These are phyloP conservation scores for Taphrina betulina DNA, from an alignment of 1,139 yeast species.

Conservation along the genomic window DNA sequence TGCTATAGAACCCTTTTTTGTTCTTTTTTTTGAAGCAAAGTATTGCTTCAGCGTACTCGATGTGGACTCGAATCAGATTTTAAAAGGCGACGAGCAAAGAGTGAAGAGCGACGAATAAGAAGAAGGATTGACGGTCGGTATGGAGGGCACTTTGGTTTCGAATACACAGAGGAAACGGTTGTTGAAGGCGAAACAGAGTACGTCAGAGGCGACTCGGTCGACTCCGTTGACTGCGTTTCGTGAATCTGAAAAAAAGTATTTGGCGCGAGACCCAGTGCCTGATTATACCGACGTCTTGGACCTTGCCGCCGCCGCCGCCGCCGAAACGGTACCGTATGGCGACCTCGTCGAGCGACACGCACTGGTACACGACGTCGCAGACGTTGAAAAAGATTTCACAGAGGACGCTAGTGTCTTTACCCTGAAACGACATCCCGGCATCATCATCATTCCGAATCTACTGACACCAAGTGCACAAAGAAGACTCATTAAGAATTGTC, in stretches of 20 bases:
- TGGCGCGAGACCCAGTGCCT: slow-evolving; percentile 18
- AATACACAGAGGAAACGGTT: neutral
- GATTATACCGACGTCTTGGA: slow-evolving; percentile 19
- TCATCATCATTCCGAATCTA: slow-evolving; percentile 11
- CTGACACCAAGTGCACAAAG: slow-evolving; percentile 7
- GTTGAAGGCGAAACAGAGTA: slow-evolving; percentile 2
- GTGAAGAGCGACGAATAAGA: no score
- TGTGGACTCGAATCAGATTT: no score
- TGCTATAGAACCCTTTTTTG: no score
- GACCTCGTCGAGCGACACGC: neutral
- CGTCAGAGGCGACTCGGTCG: slow-evolving; percentile 3
- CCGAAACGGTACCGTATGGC: no score
- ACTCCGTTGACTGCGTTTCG: no score
- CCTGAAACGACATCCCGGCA: slow-evolving; percentile 17
- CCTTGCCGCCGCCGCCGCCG: no score
- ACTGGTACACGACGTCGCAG: neutral
- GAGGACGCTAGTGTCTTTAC: neutral
- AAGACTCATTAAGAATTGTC: slow-evolving; percentile 1
- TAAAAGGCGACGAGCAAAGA: no score
- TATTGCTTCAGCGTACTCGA: no score
- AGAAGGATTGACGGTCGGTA: no score
- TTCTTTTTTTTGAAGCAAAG: no score
- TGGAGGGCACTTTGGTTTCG: no score
- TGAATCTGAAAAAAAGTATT: slow-evolving; percentile 15
- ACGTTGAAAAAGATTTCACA: neutral